Base-by-base conservation (phyloP, 768 basidiomycete genomes). In the Pleurotus cornucopiae region DNA sequence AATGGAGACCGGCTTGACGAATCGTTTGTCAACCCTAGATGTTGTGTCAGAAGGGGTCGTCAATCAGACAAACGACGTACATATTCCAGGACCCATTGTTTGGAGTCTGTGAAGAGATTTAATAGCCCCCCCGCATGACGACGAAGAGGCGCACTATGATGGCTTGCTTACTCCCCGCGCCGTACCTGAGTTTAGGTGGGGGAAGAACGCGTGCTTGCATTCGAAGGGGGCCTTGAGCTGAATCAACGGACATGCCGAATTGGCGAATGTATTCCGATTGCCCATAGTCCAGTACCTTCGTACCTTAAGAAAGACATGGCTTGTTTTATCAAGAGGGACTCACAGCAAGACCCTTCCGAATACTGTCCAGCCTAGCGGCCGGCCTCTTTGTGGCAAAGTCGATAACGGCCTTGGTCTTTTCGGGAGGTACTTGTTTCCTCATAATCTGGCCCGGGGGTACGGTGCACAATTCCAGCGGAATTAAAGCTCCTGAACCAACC, bases 41-140 rank as follows among this genome's bases (percentile, higher is more conserved):
- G 40, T 34, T 39, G 46, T 26, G 34, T 47, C 49, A 21, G 16
- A 34, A 26, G 20, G 12, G 45, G 16, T 41, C 11, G 44, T 9
- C n/a, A 46, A 46, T 14, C 21, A 57, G 18, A 56, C 30, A 16
- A 55, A 41, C 2, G 6, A 72, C 71, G 39, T 52, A 84, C 90
- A 91, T 88, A 57, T 91, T 92, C 90, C 90, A 92, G 0, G 82
- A 69, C 4, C 90, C 90, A 54, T 89, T 82, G 5, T 66, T 71
- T 0, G 88, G 89, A 37, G 64, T 68, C 86, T 88, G 58, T 12
- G 49, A 34, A 40, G 25, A 62, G 53, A 62, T 56, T 23, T 58
- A 25, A 55, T 45, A 41, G 25, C 47, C 1, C 30, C 23, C 30
- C 30, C 11, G 9, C 30, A 34, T 9, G 30, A 34, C 30, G 11